These are phyloP conservation scores for Podaxis rugospora DNA, from an alignment of 768 basidiomycete species.

Conservation along the genomic window DNA sequence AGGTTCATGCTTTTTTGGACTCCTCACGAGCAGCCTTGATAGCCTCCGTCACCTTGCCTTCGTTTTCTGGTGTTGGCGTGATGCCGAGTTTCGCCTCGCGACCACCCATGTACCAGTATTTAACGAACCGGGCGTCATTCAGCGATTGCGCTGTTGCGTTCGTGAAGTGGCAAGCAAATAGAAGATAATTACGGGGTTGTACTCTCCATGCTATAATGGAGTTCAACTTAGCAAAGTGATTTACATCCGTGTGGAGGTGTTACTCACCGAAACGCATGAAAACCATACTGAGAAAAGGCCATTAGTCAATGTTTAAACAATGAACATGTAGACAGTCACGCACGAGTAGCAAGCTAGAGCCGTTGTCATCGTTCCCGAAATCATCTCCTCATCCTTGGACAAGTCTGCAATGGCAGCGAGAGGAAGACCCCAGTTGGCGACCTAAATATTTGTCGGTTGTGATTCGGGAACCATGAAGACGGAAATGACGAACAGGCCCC, in stretches of 20 bases:
- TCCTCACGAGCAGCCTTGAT: conserved; percentile 40
- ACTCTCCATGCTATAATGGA: conserved; percentile 79
- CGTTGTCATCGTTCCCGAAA: conserved; percentile 95
- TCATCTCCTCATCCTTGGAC: conserved; percentile 91
- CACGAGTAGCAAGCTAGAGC: conserved; percentile 91
- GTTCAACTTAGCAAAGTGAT: neutral
- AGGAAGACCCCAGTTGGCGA: conserved; percentile 98
- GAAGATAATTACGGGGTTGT: conserved; percentile 91
- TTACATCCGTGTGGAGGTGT: conserved; percentile 2
- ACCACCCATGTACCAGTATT: conserved; percentile 90
- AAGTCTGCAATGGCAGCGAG: conserved; percentile 90
- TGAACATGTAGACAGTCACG: conserved; percentile 29
- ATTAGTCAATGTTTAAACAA: neutral
- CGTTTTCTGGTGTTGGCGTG: conserved; percentile 22
- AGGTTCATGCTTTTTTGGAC: conserved; percentile 28
- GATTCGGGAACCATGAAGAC: conserved; percentile 10
- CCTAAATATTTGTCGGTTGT: conserved; percentile 40
- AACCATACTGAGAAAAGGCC: conserved; percentile 44
- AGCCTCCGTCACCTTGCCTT: conserved; percentile 46
- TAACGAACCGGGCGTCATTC: conserved; percentile 81
- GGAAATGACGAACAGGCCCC: conserved; percentile 75
- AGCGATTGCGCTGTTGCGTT: conserved; percentile 84
- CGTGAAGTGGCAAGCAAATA: conserved; percentile 91
- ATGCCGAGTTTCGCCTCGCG: conserved; percentile 64
- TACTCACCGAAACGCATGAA: conserved; percentile 92